Evolutionary conservation across 345 rosid species (phyloP), one percentile per base, ranked within the genome.

Genomic region (Aquilaria sinensis): DNA sequence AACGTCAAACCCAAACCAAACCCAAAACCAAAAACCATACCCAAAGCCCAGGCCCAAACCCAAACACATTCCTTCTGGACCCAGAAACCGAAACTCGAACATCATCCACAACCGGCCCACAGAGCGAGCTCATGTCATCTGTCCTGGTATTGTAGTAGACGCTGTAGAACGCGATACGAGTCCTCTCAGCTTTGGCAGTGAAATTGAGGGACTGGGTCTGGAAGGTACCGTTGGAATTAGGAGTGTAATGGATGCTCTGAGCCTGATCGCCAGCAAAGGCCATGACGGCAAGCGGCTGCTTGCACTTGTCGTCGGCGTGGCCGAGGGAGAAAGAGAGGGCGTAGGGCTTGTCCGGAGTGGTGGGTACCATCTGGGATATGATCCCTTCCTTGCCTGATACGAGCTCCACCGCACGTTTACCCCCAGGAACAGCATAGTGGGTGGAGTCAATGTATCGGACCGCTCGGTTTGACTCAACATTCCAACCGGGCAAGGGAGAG

Each of bases 301-400:
- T 94, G 83, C 99, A 94, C 57, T 83, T 88, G 70, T 94, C 99
- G 31, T 75, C 75, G 0, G 96, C 99, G 3, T 94, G 96, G 10
- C 99, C 99, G 33, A 94, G 61, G 0, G 95, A 69, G 70, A 90
- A 94, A 13, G 84, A 70, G 72, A 94, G 31, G 7, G 34, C 62
- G 75, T 94, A 94, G 0, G 76, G 74, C 57, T 78, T 80, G 62
- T 85, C 62, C 0, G 85, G 65, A 46, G 71, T 77, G 45, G 99
- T 90, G 66, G 88, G 92, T 0, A 94, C 96, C 95, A 88, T 90
- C 58, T 90, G 99, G 0, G 99, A 86, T 16, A 94, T 85, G 58
- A 94, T 90, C 30, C 99, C 99, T 82, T 94, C 99, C 72, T 94
- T 94, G 23, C 99, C 99, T 0, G 97, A 94, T 15, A 94, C 77